A percentile compares a stretch with the other conserved stretches of the same genome.
These are phyloP conservation scores for Tetrahymena thermophila DNA, from an alignment of 73 alveolate species.

Conservation along the genomic window DNA sequence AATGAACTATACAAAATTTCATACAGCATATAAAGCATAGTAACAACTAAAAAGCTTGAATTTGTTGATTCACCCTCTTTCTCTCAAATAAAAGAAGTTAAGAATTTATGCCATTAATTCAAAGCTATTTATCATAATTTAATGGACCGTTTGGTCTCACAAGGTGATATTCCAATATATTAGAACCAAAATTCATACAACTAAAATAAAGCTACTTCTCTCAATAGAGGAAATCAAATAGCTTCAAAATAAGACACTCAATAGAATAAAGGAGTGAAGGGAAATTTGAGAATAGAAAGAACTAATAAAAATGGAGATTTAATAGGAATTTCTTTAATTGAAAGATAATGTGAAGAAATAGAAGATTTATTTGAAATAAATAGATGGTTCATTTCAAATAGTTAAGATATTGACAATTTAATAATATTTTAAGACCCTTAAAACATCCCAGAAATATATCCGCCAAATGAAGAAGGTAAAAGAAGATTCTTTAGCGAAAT, in stretches of 20 bases:
- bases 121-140: background rate
- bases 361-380: background rate
- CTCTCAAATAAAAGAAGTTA: background rate
- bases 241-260: background rate
- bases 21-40: background rate
- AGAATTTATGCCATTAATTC: background rate
- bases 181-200: background rate
- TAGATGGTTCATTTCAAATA: background rate
- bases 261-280: background rate
- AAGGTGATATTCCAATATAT: background rate
- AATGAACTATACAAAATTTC: background rate
- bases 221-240: background rate
- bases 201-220: background rate
- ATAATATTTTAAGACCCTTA: background rate
- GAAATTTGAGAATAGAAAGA: background rate
- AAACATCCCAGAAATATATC: background rate
- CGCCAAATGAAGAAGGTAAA: background rate
- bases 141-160: background rate
- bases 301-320: background rate
- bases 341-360: background rate
- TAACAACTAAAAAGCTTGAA: background rate
- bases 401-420: background rate
- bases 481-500: background rate
- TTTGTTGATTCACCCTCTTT: background rate
- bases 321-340: background rate